phyloP scores from a whole-genome alignment of 2,329 filamentous ascomycete genomes.

The Xenoacremonium recifei region DNA sequence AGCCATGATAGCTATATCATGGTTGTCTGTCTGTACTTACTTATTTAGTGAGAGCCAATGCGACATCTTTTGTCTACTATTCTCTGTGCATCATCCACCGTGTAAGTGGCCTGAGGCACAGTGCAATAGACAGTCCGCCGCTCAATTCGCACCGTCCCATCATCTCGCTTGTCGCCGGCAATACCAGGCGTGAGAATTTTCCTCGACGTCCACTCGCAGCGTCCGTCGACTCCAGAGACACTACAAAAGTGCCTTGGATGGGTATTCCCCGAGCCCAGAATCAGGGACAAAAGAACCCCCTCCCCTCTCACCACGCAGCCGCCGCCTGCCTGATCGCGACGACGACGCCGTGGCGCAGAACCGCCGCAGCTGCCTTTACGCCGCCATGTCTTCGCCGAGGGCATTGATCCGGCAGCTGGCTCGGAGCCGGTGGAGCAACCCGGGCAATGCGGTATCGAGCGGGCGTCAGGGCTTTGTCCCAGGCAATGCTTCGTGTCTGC shows the following conservation, averaged over 20 bases:
- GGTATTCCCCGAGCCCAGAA: conserved; percentile 15
- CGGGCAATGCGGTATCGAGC: not conserved
- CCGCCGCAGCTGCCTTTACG: too few relatives aligned
- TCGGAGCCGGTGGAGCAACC: conserved; percentile 5
- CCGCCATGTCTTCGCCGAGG: conserved; percentile 22
- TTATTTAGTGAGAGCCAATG: too few relatives aligned
- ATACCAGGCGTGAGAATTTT: conserved; percentile 22
- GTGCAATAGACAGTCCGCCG: conserved; percentile 3
- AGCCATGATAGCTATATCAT: too few relatives aligned
- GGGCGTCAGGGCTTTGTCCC: too few relatives aligned
- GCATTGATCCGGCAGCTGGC: conserved; percentile 28
- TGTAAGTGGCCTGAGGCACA: too few relatives aligned
- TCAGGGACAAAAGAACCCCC: conserved; percentile 14
- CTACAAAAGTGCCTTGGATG: conserved; percentile 28
- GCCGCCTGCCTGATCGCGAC: conserved; percentile 25
- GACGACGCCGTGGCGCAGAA: conserved; percentile 12
- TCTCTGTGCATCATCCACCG: too few relatives aligned
- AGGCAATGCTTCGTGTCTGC: too few relatives aligned
- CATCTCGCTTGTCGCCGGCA: conserved; percentile 25
- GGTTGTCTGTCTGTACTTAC: too few relatives aligned
- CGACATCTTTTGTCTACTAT: too few relatives aligned
- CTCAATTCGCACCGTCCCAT: conserved; percentile 14
- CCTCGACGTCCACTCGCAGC: conserved; percentile 6
- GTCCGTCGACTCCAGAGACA: conserved; percentile 9
- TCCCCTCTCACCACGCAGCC: conserved; percentile 4